phyloP scores from a whole-genome alignment of 2,329 filamentous ascomycete species.

The Coccinonectria pachysandricola region DNA sequence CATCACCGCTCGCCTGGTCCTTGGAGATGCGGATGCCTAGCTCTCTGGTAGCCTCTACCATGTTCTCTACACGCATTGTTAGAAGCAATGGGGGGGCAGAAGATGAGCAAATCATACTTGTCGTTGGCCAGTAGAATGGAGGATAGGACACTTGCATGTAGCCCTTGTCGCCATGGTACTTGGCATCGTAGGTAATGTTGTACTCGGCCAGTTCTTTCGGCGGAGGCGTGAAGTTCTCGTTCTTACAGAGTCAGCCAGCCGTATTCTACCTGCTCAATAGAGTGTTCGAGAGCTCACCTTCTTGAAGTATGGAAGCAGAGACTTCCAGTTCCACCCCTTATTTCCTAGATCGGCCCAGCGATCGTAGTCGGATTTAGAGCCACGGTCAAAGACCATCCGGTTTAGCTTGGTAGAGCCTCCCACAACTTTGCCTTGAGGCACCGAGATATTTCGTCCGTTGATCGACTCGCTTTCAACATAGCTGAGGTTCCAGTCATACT shows the following conservation, averaged over 20 bases:
- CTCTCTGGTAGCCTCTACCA: slow-evolving; percentile 7
- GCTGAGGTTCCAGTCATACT: slow-evolving; percentile 14
- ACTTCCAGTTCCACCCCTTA: slow-evolving; percentile 27
- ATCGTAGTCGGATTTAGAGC: slow-evolving; percentile 30
- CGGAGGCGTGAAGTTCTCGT: slow-evolving; percentile 9
- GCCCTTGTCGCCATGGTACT: slow-evolving; percentile 8
- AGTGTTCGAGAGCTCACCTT: slow-evolving; percentile 29
- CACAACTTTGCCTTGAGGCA: slow-evolving; percentile 22
- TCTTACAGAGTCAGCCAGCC: slow-evolving; percentile 3
- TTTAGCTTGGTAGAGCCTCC: slow-evolving; percentile 33
- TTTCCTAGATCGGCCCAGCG: slow-evolving; percentile 37
- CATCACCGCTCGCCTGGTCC: slow-evolving; percentile 11
- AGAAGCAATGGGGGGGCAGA: too few species aligned
- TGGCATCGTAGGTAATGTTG: slow-evolving; percentile 7
- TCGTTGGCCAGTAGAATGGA: slow-evolving; percentile 16
- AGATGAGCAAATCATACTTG: too few species aligned
- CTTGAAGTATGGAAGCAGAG: slow-evolving; percentile 33
- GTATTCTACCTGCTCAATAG: too few species aligned
- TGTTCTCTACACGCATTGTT: slow-evolving; percentile 9
- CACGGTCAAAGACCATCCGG: slow-evolving; percentile 28
- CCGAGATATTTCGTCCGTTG: slow-evolving; percentile 8
- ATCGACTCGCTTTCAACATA: slow-evolving; percentile 6
- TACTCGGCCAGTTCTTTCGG: slow-evolving; percentile 9
- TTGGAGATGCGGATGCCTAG: slow-evolving; percentile 5
- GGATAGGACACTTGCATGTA: slow-evolving; percentile 12